These are phyloP conservation scores for Penicillium freii DNA, from an alignment of 2,329 filamentous ascomycete species.

Conservation along the genomic window DNA sequence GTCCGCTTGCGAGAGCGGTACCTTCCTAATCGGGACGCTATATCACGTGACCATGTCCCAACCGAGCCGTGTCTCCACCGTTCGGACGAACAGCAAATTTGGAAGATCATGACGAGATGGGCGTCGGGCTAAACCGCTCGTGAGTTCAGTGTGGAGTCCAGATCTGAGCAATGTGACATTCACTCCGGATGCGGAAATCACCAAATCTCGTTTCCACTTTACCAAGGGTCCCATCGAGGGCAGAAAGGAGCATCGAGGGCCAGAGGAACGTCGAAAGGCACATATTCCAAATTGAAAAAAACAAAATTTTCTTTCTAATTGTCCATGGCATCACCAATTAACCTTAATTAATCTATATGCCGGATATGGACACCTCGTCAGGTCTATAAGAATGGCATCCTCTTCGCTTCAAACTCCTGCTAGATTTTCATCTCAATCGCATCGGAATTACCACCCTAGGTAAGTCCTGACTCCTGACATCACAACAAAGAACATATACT, in stretches of 20 bases:
- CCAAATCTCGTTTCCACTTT: constrained; percentile 5
- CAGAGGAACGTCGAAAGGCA: constrained; percentile 18
- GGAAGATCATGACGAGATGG: background rate
- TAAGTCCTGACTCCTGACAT: background rate
- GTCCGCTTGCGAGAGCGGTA: constrained; percentile 14
- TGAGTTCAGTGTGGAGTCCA: background rate
- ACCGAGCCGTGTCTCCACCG: background rate
- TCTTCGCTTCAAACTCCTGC: background rate
- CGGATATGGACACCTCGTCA: constrained; percentile 19
- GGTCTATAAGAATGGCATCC: constrained; percentile 23
- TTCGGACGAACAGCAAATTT: background rate
- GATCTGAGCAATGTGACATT: constrained; percentile 20
- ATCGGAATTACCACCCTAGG: constrained; percentile 7
- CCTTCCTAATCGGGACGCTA: constrained; percentile 12
- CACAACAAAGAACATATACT: background rate
- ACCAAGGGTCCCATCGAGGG: constrained; percentile 13
- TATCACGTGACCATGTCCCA: constrained; percentile 10
- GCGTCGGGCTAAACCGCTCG: background rate
- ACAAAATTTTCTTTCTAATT: background rate
- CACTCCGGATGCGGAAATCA: constrained; percentile 25
- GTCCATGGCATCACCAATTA: constrained; percentile 20
- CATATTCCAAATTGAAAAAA: constrained; percentile 3
- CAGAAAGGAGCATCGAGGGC: constrained; percentile 12
- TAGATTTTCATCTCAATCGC: constrained; percentile 4
- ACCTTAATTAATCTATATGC: constrained; percentile 5